Base-by-base conservation (phyloP, 1,139 yeast genomes). In the Kurtzmaniella quercitrusa region DNA sequence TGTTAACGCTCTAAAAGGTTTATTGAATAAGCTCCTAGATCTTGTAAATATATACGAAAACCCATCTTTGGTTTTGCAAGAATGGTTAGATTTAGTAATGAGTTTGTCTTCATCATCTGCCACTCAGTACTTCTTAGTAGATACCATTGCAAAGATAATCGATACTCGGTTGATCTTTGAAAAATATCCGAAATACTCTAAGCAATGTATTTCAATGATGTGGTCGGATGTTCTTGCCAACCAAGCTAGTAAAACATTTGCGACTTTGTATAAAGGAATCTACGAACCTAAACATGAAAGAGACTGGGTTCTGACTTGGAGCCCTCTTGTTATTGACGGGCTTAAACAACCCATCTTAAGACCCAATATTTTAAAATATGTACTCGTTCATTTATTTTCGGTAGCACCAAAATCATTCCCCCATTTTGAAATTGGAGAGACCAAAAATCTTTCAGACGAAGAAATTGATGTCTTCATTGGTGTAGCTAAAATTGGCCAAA, bases 401-500 rank as follows among this genome's bases (percentile, higher is more conserved):
- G 58, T 71, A 23, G 74, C 81, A 8, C 72, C 76, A 1, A 46
- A 45, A 9, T 43, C 53, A 7, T 56, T 59, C 37, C 31, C 41
- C 3, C 49, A 25, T 68, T 76, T 11, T 73, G 75, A 53, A 39
- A 15, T 21, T 55, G 57, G 23, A 41, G 52, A 9, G 78, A 82
- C 43, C 60, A 58, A 39, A 2, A 25, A 15, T 6, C 48, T 39
- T 31, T 27, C 56, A 2, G 62, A 58, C 15, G 50, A 60, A 10
- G 66, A 73, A 18, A 61, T 73, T 2, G 62, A 72, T 3, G 55
- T 76, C 1, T 62, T 80, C 37, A 65, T 85, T 1, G 79, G 84
- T 2, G 66, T 84, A 42, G 60, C 86, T 41, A 79, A 77, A 54
- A 74, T 83, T 42, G 94, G 89, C 0, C 85, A 82, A 53, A 81